Base-by-base conservation (phyloP, 805 yeast genomes). In the Saturnispora serradocipensis region DNA sequence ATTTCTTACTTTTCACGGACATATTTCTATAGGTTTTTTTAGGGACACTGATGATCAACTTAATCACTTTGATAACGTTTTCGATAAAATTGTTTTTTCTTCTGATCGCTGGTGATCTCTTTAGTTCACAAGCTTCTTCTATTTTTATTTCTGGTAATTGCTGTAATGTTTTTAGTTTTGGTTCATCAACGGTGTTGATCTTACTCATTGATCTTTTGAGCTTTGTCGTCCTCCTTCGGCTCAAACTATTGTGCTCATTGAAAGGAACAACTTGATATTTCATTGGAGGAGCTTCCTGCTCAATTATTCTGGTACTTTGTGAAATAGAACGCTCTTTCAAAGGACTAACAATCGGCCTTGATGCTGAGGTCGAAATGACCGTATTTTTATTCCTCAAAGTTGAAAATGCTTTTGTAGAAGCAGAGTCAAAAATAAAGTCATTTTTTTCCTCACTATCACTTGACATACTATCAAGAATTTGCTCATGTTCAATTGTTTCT, bases 81-180 rank as follows among this genome's bases (percentile, higher is more conserved):
- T 62, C 56, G 11, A 67, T 45, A 65, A 69, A 63, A 3, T 67
- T 67, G 2, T 55, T 46, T 46, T 62, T 67, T 38, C 70, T 55
- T 47, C 58, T 61, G n/a, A 61, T 59, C 9, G 71, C 71, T 47
- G 65, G 65, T 0, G 66, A 57, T 46, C 71, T 55, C 42, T 57
- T 61, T 18, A 67, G 51, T 18, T 61, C 58, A 25, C 54, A 47
- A 15, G 27, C 36, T 38, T 36, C 35, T 43, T 15, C 38, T 35
- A 28, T 30, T 27, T 38, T 22, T 3, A 2, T 15, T 25, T 35
- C 40, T 35, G 45, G 51, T 20, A 43, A 10, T n/a, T 25, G 30
- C n/a, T 43, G 51, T 28, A 43, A 25, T 10, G 32, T 27, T 9
- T 43, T 35, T 9, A 32, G 11, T 30, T 45, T 22, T 24, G 15